Evolutionary conservation across 1,284 basidiomycete genomes (phyloP).

Genomic region (Trichosporon sp.): DNA sequence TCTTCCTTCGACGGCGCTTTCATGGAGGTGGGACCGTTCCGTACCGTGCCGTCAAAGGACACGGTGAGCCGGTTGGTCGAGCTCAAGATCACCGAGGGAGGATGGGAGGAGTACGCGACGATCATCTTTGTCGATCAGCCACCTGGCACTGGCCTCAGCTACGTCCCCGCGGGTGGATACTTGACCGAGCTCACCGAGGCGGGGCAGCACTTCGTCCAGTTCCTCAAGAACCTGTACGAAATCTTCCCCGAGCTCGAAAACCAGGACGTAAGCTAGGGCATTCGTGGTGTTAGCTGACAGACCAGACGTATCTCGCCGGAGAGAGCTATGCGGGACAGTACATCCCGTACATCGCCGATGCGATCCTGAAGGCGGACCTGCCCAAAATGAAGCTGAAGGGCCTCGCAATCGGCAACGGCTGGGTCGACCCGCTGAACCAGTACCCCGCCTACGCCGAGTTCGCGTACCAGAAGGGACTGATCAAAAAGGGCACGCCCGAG

Average conservation of each 20-base stretch:
- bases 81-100: conserved; percentile 72
- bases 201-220: conserved; percentile 71
- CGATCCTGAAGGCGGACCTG: conserved; percentile 63
- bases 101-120: conserved; percentile 99
- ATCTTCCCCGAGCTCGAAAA: conserved; percentile 82
- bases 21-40: conserved; percentile 96
- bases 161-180: conserved; percentile 76
- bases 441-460: conserved; percentile 89
- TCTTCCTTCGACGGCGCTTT: conserved; percentile 94
- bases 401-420: conserved; percentile 91
- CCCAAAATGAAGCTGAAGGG: conserved; percentile 60
- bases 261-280: conserved; percentile 65
- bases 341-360: conserved; percentile 90
- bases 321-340: conserved; percentile 99
- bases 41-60: conserved; percentile 52
- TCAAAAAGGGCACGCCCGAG: conserved; percentile 65
- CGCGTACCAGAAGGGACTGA: conserved; percentile 69
- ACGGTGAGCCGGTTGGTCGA: conserved; percentile 59
- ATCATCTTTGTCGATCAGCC: conserved; percentile 97
- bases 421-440: conserved; percentile 85
- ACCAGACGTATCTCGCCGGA: conserved; percentile 83
- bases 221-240: conserved; percentile 77
- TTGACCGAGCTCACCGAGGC: conserved; percentile 75
- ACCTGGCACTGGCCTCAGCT: conserved; percentile 90
- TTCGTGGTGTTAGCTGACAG: conserved; percentile 5